phyloP scores from a whole-genome alignment of 176 grass and related monocot species.

The Oryza australiensis region DNA sequence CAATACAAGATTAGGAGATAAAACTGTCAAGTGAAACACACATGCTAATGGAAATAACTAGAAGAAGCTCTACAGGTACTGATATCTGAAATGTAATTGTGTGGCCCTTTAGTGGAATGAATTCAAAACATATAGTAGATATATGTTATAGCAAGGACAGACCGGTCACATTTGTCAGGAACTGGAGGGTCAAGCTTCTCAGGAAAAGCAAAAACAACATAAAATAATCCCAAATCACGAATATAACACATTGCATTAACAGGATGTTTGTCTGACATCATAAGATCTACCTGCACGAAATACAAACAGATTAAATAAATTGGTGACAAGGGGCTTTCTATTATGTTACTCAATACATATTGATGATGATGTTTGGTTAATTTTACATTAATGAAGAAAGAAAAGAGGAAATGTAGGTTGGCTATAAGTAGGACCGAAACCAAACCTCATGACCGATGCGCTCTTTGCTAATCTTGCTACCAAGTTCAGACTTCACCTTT shows the following conservation, averaged over 20 bases:
- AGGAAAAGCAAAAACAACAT: constrained; percentile 79
- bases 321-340: constrained; percentile 14
- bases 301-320: constrained; percentile 32
- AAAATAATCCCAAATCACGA: constrained; percentile 78
- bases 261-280: constrained; percentile 86
- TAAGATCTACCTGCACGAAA: constrained; percentile 84
- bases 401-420: not conserved
- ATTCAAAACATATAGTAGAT: not conserved
- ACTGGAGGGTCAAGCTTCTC: constrained; percentile 47
- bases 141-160: constrained; percentile 39
- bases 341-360: constrained; percentile 13
- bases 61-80: not conserved
- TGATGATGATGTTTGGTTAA: not conserved
- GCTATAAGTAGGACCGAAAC: constrained; percentile 4
- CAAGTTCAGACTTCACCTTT: constrained; percentile 78
- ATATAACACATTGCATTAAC: constrained; percentile 70
- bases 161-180: constrained; percentile 73
- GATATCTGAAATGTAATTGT: not conserved
- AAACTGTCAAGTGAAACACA: not conserved
- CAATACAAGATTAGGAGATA: constrained; percentile 19
- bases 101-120: not conserved
- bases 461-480: constrained; percentile 89
- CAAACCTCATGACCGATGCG: constrained; percentile 92
- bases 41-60: constrained; percentile 15
- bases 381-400: constrained; percentile 15